These are phyloP conservation scores for Aspergillus funiculosus DNA, from an alignment of 495 filamentous ascomycete genomes.

Conservation along the genomic window DNA sequence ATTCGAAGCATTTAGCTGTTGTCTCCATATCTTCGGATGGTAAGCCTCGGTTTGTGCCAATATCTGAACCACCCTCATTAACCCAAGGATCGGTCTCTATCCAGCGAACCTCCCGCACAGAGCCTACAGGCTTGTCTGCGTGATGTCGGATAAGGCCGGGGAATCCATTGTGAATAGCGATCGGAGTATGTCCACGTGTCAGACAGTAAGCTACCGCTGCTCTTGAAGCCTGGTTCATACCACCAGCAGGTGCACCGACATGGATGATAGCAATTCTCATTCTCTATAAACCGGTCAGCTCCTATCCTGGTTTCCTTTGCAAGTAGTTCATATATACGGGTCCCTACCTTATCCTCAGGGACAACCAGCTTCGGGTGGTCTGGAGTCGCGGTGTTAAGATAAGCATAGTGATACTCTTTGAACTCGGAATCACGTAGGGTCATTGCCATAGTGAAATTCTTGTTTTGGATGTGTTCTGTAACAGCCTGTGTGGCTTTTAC, in stretches of 20 bases:
- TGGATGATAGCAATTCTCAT: conserved; percentile 95
- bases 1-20: conserved; percentile 78
- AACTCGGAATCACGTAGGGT: conserved; percentile 86
- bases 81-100: conserved; percentile 94
- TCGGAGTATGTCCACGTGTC: conserved; percentile 82
- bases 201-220: conserved; percentile 95
- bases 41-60: conserved; percentile 92
- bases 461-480: conserved; percentile 67
- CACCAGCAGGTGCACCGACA: conserved; percentile 95
- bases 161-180: conserved; percentile 96
- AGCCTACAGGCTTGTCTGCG: conserved; percentile 68
- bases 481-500: conserved; percentile 80
- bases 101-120: conserved; percentile 82
- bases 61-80: conserved; percentile 93
- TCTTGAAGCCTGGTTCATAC: conserved; percentile 96
- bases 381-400: conserved; percentile 76
- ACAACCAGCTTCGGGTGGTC: conserved; percentile 58
- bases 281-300: conserved; percentile 46
- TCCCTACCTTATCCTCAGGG: conserved; percentile 64
- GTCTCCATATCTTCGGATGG: conserved; percentile 75
- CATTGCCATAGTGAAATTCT: conserved; percentile 84
- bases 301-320: not conserved
- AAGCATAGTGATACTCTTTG: conserved; percentile 83
- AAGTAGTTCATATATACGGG: not conserved
- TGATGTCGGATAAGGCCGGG: conserved; percentile 91